Conservation (phyloP, 495 filamentous ascomycete genomes). For the Neurospora sp. region DNA sequence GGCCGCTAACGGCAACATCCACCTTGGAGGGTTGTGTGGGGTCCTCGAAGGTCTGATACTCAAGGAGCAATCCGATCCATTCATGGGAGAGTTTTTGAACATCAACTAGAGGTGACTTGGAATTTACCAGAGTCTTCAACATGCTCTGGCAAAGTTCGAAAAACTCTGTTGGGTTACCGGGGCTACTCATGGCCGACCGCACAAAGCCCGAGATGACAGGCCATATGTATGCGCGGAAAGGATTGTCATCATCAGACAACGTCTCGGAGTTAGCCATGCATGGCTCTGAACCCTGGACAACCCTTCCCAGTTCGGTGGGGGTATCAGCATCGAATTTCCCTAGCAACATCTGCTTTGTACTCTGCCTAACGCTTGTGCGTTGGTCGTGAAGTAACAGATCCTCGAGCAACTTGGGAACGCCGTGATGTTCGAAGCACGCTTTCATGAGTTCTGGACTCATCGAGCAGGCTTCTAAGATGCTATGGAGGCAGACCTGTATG, state of each 20-base stretch:
- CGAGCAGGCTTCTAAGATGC: conserved; percentile 55
- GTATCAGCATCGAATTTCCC: conserved; percentile 8
- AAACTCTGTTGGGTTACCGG: conserved; percentile 32
- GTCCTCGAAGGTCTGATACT: conserved; percentile 28
- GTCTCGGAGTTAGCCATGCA: background rate
- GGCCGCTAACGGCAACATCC: conserved; percentile 38
- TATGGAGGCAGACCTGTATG: conserved; percentile 44
- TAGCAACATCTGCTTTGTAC: conserved; percentile 28
- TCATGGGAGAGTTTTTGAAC: conserved; percentile 20
- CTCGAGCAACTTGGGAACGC: conserved; percentile 20
- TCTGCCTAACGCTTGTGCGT: conserved; percentile 29
- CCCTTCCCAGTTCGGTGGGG: background rate
- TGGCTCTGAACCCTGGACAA: background rate
- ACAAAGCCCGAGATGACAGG: conserved; percentile 35
- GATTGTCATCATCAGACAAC: background rate
- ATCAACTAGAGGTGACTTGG: conserved; percentile 38
- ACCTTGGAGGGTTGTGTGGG: conserved; percentile 37
- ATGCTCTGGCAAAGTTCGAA: conserved; percentile 36
- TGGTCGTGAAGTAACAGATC: conserved; percentile 34
- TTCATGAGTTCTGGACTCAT: conserved; percentile 50
- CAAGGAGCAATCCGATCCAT: conserved; percentile 15
- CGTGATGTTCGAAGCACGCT: conserved; percentile 35
- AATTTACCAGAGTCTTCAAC: conserved; percentile 46
- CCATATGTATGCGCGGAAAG: conserved; percentile 38
- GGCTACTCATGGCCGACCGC: conserved; percentile 21